Evolutionary conservation across 345 rosid species (phyloP).

Genomic region (Theobroma cacao): DNA sequence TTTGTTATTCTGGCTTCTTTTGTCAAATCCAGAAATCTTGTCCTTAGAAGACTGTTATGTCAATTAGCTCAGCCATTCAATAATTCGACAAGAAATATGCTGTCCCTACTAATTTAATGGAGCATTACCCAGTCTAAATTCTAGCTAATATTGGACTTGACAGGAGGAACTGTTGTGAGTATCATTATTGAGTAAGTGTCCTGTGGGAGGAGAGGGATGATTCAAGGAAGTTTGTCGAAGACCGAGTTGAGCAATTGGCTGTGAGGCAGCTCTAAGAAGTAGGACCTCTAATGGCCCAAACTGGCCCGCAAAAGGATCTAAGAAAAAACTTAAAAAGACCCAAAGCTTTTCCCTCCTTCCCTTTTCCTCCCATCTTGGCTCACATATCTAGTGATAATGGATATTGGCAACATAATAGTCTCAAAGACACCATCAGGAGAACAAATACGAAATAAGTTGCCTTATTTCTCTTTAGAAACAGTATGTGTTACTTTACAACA

Average conservation of each 20-base stretch:
- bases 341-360: not conserved
- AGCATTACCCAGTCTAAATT: not conserved
- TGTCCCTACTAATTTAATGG: not conserved
- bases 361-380: not conserved
- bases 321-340: not conserved
- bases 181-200: not conserved
- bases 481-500: not conserved
- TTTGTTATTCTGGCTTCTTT: not conserved
- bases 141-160: not conserved
- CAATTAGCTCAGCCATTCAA: not conserved
- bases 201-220: not conserved
- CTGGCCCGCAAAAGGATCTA: not conserved
- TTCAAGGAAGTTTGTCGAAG: not conserved
- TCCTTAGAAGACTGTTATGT: not conserved
- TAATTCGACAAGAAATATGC: not conserved
- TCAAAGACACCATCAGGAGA: not conserved
- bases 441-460: not conserved
- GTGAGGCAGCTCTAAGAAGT: not conserved
- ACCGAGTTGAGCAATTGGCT: not conserved
- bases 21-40: not conserved
- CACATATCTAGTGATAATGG: not conserved
- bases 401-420: not conserved
- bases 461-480: conserved; percentile 11
- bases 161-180: not conserved
- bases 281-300: not conserved